phyloP scores from a whole-genome alignment of 2,329 filamentous ascomycete genomes.

The Setomelanomma holmii region DNA sequence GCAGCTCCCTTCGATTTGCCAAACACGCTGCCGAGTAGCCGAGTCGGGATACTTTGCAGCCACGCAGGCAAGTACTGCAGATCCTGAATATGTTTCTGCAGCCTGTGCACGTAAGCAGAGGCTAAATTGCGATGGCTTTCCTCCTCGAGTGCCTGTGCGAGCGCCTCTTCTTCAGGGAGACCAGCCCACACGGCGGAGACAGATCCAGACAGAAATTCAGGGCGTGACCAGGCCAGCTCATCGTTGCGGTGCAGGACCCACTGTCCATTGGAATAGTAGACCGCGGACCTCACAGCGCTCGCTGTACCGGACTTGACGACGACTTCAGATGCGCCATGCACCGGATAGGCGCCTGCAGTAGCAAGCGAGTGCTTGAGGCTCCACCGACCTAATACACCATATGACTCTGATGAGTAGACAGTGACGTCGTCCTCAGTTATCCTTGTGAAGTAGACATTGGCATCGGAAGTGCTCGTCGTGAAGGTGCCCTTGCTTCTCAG shows the following conservation, averaged over 20 bases:
- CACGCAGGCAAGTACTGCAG: slow-evolving; percentile 78
- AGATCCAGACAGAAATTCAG: slow-evolving; percentile 82
- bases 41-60: slow-evolving; percentile 71
- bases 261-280: slow-evolving; percentile 70
- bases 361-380: slow-evolving; percentile 56
- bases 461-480: slow-evolving; percentile 76
- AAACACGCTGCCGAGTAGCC: slow-evolving; percentile 64
- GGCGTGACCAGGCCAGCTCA: slow-evolving; percentile 77
- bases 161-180: slow-evolving; percentile 72
- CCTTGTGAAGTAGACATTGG: slow-evolving; percentile 89
- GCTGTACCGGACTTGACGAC: slow-evolving; percentile 71
- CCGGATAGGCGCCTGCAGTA: slow-evolving; percentile 49
- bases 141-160: slow-evolving; percentile 81
- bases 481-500: slow-evolving; percentile 75
- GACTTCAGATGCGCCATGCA: slow-evolving; percentile 82
- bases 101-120: slow-evolving; percentile 84
- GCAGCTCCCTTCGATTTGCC: slow-evolving; percentile 67
- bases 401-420: slow-evolving; percentile 77
- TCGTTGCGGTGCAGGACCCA: slow-evolving; percentile 88
- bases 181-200: slow-evolving; percentile 83
- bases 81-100: slow-evolving; percentile 81
- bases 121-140: slow-evolving; percentile 84
- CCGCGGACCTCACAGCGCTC: slow-evolving; percentile 79
- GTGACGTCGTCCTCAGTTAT: slow-evolving; percentile 76
- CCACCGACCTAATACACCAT: slow-evolving; percentile 80